Evolutionary conservation across 2,329 filamentous ascomycete species (phyloP).

Genomic region (Aspergillus melleus): DNA sequence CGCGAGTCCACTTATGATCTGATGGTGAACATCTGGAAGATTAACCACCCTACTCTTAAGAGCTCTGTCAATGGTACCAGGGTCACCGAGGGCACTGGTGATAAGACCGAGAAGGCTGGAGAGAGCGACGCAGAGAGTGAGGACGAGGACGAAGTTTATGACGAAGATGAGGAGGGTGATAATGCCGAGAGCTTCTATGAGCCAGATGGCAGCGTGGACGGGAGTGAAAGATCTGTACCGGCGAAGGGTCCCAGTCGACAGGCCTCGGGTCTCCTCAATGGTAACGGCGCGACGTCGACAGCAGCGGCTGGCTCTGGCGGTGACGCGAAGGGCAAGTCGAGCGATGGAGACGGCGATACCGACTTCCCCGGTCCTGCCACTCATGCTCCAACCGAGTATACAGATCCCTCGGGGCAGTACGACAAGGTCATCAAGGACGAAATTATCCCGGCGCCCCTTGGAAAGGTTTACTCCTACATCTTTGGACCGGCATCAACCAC

Average conservation of each 20-base stretch:
- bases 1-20: constrained; percentile 95
- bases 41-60: constrained; percentile 87
- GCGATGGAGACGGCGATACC: constrained; percentile 31
- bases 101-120: constrained; percentile 79
- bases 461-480: constrained; percentile 84
- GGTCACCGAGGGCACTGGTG: constrained; percentile 76
- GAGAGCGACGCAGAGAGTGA: constrained; percentile 74
- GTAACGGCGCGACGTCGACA: constrained; percentile 35
- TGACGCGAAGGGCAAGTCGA: constrained; percentile 47
- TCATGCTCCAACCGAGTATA: constrained; percentile 83
- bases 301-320: constrained; percentile 35
- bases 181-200: constrained; percentile 63
- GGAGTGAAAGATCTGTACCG: constrained; percentile 50
- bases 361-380: constrained; percentile 84
- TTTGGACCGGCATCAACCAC: constrained; percentile 77
- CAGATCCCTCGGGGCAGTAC: constrained; percentile 75
- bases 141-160: constrained; percentile 65
- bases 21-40: constrained; percentile 97
- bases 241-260: constrained; percentile 67
- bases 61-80: constrained; percentile 88
- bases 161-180: constrained; percentile 53
- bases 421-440: constrained; percentile 86
- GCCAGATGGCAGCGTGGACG: constrained; percentile 54
- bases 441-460: constrained; percentile 79
- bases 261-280: constrained; percentile 57